Conservation (phyloP, 208 protist species). For the Trypanosoma caninum region DNA sequence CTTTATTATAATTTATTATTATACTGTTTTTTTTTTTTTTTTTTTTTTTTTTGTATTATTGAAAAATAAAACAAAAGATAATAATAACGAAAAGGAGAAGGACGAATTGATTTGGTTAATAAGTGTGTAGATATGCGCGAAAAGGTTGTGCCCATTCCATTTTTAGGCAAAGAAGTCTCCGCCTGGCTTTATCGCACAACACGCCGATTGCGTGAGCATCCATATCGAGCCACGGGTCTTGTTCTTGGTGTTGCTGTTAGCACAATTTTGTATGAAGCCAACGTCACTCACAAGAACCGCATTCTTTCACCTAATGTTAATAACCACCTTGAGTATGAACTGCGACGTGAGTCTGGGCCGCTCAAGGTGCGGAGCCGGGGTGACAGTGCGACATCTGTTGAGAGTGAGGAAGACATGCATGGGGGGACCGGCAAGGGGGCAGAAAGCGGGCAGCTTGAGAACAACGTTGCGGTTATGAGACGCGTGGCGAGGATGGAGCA, state of each 20-base stretch:
- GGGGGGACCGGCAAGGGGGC: not conserved
- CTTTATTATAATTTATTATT: not conserved
- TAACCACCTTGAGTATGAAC: conserved; percentile 82
- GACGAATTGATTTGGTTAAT: not conserved
- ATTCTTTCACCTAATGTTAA: conserved; percentile 80
- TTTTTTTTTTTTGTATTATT: not conserved
- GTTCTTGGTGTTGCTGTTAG: conserved; percentile 40
- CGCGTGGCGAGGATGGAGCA: conserved; percentile 41
- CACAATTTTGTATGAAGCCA: conserved; percentile 68
- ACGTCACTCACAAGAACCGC: conserved; percentile 76
- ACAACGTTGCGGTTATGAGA: conserved; percentile 8
- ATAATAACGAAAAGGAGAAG: not conserved
- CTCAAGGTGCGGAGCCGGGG: not conserved
- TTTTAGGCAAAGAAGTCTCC: conserved; percentile 73
- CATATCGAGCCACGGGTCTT: conserved; percentile 45
- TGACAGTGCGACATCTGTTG: not conserved
- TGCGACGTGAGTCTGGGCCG: conserved; percentile 41
- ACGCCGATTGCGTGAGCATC: conserved; percentile 59
- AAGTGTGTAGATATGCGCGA: conserved; percentile 43
- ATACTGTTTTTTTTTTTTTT: not conserved
- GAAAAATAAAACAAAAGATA: not conserved
- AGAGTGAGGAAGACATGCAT: not conserved
- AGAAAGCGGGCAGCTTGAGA: conserved; percentile 3
- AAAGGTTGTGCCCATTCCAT: conserved; percentile 82
- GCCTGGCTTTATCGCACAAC: conserved; percentile 80